Evolutionary conservation across 148 eudicot species (phyloP).

Genomic region (Chenopodium album): DNA sequence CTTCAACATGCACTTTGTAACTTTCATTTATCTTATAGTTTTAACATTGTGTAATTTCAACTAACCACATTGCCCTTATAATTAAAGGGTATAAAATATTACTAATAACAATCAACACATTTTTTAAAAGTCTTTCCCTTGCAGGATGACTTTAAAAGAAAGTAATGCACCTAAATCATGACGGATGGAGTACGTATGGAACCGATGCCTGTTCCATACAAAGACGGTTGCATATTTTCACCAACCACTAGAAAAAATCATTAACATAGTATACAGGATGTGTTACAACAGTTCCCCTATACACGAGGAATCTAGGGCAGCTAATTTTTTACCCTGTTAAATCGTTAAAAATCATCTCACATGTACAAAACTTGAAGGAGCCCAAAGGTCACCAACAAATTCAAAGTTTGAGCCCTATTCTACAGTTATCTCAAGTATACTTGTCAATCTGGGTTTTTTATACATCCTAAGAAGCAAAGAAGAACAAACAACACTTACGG

Average conservation of each 20-base stretch:
- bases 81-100: too few relatives aligned
- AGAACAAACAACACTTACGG: conserved; percentile 94
- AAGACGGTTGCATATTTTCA: background rate
- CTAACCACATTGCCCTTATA: too few relatives aligned
- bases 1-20: too few relatives aligned
- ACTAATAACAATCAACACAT: too few relatives aligned
- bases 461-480: conserved; percentile 86
- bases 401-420: conserved; percentile 43
- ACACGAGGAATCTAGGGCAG: background rate
- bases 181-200: too few relatives aligned
- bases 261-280: background rate
- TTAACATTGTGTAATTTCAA: too few relatives aligned
- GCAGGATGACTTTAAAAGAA: too few relatives aligned
- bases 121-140: too few relatives aligned
- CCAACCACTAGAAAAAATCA: background rate
- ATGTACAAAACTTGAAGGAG: conserved; percentile 26
- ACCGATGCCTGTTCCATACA: background rate
- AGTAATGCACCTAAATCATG: too few relatives aligned
- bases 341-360: background rate
- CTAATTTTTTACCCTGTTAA: background rate
- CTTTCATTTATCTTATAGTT: too few relatives aligned
- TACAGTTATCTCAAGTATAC: conserved; percentile 79
- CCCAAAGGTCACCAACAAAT: background rate
- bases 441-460: conserved; percentile 82
- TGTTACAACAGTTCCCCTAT: background rate